Base-by-base conservation (phyloP, 2,329 filamentous ascomycete genomes). In the Aspergillus luchuensis region DNA sequence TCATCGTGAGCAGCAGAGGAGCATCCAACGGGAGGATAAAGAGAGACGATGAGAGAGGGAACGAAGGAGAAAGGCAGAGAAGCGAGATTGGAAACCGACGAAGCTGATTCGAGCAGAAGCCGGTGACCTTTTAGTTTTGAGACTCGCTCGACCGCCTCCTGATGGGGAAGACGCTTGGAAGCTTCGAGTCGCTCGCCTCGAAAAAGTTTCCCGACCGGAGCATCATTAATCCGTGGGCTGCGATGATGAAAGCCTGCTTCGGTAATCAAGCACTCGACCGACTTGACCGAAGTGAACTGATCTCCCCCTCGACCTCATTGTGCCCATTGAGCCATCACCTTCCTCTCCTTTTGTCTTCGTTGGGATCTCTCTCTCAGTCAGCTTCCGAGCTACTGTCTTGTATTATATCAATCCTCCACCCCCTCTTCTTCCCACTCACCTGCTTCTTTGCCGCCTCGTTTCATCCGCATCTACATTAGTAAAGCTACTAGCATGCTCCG, bases 401-500 rank as follows among this genome's bases (percentile, higher is more conserved):
- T 61, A 28, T 41, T 17, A 23, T 45, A 23, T 57, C 47, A 41
- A 54, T 65, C 45, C 51, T 41, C 56, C 43, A 55, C 28, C 51
- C 38, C 25, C 55, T 56, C 21, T 52, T 47, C 56, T 63, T 36
- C 33, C 38, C 51, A 59, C 64, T 63, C 60, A 45, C 48, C 50
- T 55, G 33, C 33, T 13, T 36, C 59, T 56, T 66, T 48, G 54
- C 48, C 48, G 28, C 45, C 30, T 53, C 61, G 58, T 51, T 28
- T 38, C 53, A 41, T 47, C 48, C 52, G n/a, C 56, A 60, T 56
- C 58, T 63, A 70, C 57, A 66, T 62, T 71, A 45, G 41, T 45
- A 45, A 45, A 36, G 33, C 41, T 45, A 45, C 41, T 45, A 83
- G 78, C 76, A 89, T 89, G 87, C 81, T 87, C 74, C 85, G 86